Evolutionary conservation across 441 rosid genomes (phyloP).

Genomic region (Gossypium schwendimanii): DNA sequence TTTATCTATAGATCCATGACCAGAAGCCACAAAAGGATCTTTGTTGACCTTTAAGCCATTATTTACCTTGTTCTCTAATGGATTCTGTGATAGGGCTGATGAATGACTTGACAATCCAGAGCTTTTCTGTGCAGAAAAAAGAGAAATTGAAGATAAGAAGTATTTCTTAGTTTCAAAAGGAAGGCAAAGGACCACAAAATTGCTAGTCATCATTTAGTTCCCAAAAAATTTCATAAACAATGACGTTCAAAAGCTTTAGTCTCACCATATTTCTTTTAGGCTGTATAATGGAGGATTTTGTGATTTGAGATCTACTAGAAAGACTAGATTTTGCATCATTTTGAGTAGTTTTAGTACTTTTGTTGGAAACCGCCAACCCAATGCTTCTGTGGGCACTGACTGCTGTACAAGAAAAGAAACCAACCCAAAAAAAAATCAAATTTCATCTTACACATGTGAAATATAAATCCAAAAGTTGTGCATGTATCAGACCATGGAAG

Average conservation of each 20-base stretch:
- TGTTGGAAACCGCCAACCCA: slow-evolving; percentile 31
- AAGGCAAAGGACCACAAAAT: neutral
- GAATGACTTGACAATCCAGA: slow-evolving; percentile 26
- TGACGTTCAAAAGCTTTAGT: slow-evolving; percentile 15
- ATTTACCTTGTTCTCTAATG: slow-evolving; percentile 26
- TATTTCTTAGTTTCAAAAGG: neutral
- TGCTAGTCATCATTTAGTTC: slow-evolving; percentile 9
- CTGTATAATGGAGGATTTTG: slow-evolving; percentile 42
- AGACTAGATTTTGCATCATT: slow-evolving; percentile 36
- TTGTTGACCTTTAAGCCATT: slow-evolving; percentile 26
- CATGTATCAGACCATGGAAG: neutral
- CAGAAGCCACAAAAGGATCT: slow-evolving; percentile 27
- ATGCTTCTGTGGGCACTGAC: slow-evolving; percentile 37
- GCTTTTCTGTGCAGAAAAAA: slow-evolving; percentile 31
- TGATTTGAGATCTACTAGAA: slow-evolving; percentile 29
- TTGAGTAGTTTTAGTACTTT: slow-evolving; percentile 23
- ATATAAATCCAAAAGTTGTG: neutral
- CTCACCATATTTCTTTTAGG: slow-evolving; percentile 60
- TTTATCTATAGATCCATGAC: slow-evolving; percentile 19
- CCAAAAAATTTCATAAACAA: slow-evolving; percentile 9
- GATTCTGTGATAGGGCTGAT: slow-evolving; percentile 27
- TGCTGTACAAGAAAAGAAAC: slow-evolving; percentile 28
- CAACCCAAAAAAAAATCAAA: slow-evolving; percentile 8
- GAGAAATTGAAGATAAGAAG: neutral
- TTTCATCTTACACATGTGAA: slow-evolving; percentile 6